phyloP scores from a whole-genome alignment of 768 basidiomycete genomes.

The Pleurotus tuoliensis region DNA sequence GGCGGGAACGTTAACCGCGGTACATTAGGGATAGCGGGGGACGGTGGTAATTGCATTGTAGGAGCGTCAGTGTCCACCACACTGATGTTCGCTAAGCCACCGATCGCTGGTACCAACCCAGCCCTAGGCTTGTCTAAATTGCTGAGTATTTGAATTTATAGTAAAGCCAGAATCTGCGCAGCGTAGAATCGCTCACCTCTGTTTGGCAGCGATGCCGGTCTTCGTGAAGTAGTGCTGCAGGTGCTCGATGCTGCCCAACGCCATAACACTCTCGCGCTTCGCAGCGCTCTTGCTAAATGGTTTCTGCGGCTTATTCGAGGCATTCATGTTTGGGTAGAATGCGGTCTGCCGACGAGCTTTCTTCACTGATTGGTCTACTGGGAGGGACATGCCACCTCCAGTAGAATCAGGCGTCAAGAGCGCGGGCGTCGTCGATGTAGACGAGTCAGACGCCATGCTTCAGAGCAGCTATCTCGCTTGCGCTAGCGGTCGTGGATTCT shows the following conservation, averaged over 20 bases:
- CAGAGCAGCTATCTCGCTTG: neutral
- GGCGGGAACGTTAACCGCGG: conserved; percentile 44
- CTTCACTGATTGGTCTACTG: conserved; percentile 27
- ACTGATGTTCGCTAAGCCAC: conserved; percentile 47
- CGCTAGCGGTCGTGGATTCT: too few relatives aligned
- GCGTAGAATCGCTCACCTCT: conserved; percentile 46
- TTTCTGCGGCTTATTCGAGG: conserved; percentile 69
- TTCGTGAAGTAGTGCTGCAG: conserved; percentile 94
- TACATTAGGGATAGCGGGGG: conserved; percentile 52
- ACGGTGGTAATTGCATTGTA: conserved; percentile 61
- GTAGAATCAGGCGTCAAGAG: conserved; percentile 58
- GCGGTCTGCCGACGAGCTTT: conserved; percentile 68
- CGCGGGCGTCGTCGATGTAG: conserved; percentile 47
- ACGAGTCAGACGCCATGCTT: conserved; percentile 20
- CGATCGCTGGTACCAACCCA: conserved; percentile 75
- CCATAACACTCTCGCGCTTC: conserved; percentile 91
- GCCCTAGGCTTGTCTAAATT: conserved; percentile 47
- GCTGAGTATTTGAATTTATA: conserved; percentile 17
- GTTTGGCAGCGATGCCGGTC: conserved; percentile 71
- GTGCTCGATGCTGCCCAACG: conserved; percentile 93
- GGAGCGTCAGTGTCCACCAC: conserved; percentile 34
- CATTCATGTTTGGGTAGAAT: conserved; percentile 73
- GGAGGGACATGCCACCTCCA: conserved; percentile 15
- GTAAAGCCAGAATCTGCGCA: too few relatives aligned
- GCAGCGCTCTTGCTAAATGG: conserved; percentile 89